Evolutionary conservation across 1,139 yeast genomes (phyloP), one percentile per base, ranked within the genome.

Genomic region (Ashbya aceris): DNA sequence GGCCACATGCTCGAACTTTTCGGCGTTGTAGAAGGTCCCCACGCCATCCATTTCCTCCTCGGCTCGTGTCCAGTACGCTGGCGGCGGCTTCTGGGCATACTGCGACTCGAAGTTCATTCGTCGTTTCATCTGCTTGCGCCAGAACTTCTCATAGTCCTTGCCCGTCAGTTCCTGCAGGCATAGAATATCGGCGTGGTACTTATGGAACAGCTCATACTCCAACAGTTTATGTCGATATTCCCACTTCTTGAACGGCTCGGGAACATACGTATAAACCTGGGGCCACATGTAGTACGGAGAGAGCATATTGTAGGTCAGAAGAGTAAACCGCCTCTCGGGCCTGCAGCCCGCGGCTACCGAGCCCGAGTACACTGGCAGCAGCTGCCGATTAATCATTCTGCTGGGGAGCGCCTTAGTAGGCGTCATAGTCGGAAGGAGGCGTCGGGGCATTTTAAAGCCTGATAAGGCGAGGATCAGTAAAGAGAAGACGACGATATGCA

Each of bases 121-220:
- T 1, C 40, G 35, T 41, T 53, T 42, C 47, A 58, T 41, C 1
- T 59, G 50, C 2, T 52, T 45, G 38, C 62, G 55, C 82, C 82
- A 76, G 40, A 60, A 63, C 7, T 59, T 54, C 10, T 64, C 46
- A 49, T 74, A 77, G n/a, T 73, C 64, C 20, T 61, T 60, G 29
- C 63, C 61, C 36, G 77, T 80, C 71, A 77, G 65, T 58, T 77
- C 82, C 52, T 77, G 82, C 49, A 76, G 68, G 51, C 81, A 77
- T 75, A 77, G 72, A 11, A 77, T 69, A 52, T 76, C 82, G 31
- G 76, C 67, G 33, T 66, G 52, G 33, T 76, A 58, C 38, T 65
- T 69, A 3, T 49, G 44, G 40, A 75, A 60, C 13, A 66, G 35
- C 28, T 62, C 65, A 33, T 60, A 50, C 45, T 71, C 70, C 32